Evolutionary conservation across 2,329 filamentous ascomycete species (phyloP), one percentile per base, ranked within the genome.

Genomic region (Alternaria hordeiaustralica): DNA sequence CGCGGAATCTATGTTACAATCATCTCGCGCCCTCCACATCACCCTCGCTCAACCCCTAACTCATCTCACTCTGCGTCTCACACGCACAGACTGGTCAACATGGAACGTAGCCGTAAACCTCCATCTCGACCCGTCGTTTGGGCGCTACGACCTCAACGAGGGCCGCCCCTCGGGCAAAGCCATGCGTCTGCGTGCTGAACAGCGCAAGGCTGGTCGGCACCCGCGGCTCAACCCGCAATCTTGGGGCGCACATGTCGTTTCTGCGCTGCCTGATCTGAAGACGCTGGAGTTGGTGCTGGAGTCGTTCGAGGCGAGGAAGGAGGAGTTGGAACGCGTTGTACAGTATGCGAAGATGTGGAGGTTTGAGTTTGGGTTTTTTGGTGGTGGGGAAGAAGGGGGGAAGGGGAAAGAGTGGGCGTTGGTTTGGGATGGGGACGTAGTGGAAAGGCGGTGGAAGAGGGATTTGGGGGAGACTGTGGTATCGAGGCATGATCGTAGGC

Each of bases 301-400:
- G 60, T 76, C 70, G 4, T 79, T 74, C 55, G 49, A 25, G 18
- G 49, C 49, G 3, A 79, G 78, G 60, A 63, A 60, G 21, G 18
- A 36, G 1, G 73, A 75, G 53, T 49, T 79, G 3, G 72, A 79
- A 13, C 57, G 9, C 2, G 71, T 78, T 5, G 54, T 72, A 1
- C 66, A 74, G 21, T 77, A 73, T 63, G 72, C 73, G 12, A 72
- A 71, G 64, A 73, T 66, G 7, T 79, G 75, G 75, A 65, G 20
- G 15, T 79, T 78, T 57, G 69, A 68, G 9, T 28, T 75, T 5
- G 30, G 60, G n/a, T n/a, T n/a, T n/a, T n/a, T n/a, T 6, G 58
- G 55, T 9, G 49, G 47, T 5, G 36, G 26, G 8, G 47, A 21
- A 28, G 25, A 18, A 28, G 13, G 5, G 43, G 12, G 6, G 13